phyloP scores from a whole-genome alignment of 345 rosid species.

The Moricandia moricandioides region DNA sequence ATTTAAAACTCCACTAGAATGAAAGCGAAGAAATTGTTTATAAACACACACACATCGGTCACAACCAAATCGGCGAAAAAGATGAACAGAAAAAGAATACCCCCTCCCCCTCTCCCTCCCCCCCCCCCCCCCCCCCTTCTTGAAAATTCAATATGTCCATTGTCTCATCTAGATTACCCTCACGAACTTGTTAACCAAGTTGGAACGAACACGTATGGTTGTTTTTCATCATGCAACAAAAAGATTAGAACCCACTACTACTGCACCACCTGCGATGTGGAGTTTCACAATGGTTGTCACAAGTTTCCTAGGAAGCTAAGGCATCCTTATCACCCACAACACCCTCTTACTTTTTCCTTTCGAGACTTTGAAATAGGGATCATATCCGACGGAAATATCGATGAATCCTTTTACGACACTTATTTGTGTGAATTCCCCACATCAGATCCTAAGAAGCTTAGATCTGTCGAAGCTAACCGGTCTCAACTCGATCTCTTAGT shows the following conservation, averaged over 20 bases:
- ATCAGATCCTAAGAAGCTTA: not conserved
- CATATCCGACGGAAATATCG: not conserved
- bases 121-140: no score
- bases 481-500: not conserved
- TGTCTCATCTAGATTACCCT: not conserved
- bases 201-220: no score
- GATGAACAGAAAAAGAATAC: not conserved
- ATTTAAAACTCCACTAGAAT: no score
- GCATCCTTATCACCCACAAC: constrained; percentile 17
- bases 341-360: not conserved
- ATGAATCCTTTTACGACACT: not conserved
- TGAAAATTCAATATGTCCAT: not conserved
- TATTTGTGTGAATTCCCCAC: not conserved
- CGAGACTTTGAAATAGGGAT: not conserved
- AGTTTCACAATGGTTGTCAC: not conserved
- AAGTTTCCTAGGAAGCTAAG: not conserved
- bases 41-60: no score
- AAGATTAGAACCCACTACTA: not conserved
- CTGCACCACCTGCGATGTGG: not conserved
- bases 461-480: not conserved
- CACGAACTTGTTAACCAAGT: no score
- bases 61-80: no score
- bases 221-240: not conserved
- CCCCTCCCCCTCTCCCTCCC: no score
- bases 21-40: no score